phyloP scores from a whole-genome alignment of 2,329 filamentous ascomycete genomes.

The Colletotrichum gigasporum region DNA sequence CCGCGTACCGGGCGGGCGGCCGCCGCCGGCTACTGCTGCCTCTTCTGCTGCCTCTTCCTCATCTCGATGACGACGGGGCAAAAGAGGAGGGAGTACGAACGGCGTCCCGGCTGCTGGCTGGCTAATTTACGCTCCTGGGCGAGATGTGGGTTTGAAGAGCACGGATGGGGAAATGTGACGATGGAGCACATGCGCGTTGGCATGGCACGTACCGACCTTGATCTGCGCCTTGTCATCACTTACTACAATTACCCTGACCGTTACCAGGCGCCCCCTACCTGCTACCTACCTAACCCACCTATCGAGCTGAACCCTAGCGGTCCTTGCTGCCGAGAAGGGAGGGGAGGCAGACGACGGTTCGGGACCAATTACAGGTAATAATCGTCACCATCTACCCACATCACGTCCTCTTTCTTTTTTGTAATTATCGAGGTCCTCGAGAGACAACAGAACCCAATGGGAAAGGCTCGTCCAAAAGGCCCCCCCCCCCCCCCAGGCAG shows the following conservation, averaged over 20 bases:
- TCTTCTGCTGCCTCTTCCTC: background rate
- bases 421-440: too few species aligned
- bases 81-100: background rate
- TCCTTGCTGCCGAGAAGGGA: too few species aligned
- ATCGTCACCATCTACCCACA: background rate
- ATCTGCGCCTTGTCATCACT: constrained; percentile 3
- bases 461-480: background rate
- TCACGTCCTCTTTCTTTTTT: too few species aligned
- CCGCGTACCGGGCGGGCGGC: too few species aligned
- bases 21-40: too few species aligned
- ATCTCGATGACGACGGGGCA: background rate
- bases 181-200: too few species aligned
- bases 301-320: too few species aligned
- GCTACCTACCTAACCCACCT: background rate
- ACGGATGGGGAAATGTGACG: constrained; percentile 11
- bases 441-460: background rate
- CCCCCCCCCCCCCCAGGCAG: background rate
- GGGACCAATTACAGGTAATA: background rate
- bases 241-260: background rate
- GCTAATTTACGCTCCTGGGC: background rate
- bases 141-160: background rate
- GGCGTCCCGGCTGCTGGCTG: too few species aligned
- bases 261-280: too few species aligned
- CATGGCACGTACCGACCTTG: background rate
- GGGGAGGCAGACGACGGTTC: background rate